These are phyloP conservation scores for Lyophyllum decastes DNA, from an alignment of 768 basidiomycete genomes.

Conservation along the genomic window DNA sequence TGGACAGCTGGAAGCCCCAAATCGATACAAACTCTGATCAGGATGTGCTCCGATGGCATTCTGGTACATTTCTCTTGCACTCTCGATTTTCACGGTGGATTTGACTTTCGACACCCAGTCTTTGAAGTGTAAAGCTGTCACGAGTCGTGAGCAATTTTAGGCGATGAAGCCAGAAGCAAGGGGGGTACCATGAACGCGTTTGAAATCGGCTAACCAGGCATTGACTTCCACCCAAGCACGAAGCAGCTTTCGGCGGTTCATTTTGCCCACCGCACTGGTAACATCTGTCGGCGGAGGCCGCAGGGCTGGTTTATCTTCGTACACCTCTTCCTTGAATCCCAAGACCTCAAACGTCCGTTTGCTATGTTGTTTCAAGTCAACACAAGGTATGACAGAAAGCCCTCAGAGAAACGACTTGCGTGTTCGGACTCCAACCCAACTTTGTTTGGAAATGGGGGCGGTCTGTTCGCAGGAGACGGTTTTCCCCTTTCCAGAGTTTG, in stretches of 20 bases:
- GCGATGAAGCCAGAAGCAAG: not conserved
- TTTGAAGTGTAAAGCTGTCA: conserved; percentile 48
- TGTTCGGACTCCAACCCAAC: conserved; percentile 11
- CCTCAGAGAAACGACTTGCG: conserved; percentile 37
- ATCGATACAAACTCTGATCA: conserved; percentile 69
- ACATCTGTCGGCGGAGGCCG: conserved; percentile 58
- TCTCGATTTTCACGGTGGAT: conserved; percentile 54
- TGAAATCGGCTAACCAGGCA: conserved; percentile 66
- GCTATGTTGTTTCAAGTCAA: conserved; percentile 23
- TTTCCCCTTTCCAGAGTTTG: conserved; percentile 72
- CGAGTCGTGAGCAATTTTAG: conserved; percentile 9
- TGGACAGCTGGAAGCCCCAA: not conserved
- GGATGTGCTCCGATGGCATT: conserved; percentile 74
- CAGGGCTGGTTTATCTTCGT: conserved; percentile 45
- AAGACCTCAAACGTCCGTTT: conserved; percentile 46
- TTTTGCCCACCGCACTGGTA: conserved; percentile 43
- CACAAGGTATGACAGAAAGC: not conserved
- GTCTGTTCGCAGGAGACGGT: conserved; percentile 52
- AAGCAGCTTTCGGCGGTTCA: conserved; percentile 61
- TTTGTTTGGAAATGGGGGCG: conserved; percentile 9
- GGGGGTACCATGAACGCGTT: conserved; percentile 43
- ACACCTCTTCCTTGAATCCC: conserved; percentile 41
- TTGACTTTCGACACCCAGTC: conserved; percentile 36
- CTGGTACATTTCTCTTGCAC: conserved; percentile 72
- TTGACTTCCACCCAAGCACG: conserved; percentile 80